Evolutionary conservation across 2,329 filamentous ascomycete genomes (phyloP).

Genomic region (Ophiostoma ips): DNA sequence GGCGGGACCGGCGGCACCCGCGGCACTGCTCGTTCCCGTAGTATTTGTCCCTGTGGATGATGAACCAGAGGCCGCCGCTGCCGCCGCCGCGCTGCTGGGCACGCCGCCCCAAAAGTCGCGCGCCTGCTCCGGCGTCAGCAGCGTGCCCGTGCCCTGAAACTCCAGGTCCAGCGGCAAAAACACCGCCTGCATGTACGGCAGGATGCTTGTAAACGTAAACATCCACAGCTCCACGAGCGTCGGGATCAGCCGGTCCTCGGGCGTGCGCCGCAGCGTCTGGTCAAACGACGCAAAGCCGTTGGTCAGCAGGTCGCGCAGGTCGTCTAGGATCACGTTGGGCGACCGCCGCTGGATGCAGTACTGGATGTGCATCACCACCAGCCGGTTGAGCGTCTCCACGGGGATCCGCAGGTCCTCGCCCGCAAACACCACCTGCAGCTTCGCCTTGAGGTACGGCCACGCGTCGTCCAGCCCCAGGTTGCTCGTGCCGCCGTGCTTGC

Average conservation of each 20-base stretch:
- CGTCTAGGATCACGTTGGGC: conserved; percentile 59
- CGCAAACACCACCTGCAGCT: conserved; percentile 65
- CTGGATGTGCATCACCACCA: conserved; percentile 67
- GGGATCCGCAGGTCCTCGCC: conserved; percentile 68
- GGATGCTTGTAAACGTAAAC: conserved; percentile 74
- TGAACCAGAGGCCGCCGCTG: no score
- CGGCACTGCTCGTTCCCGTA: no score
- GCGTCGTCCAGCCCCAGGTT: conserved; percentile 66
- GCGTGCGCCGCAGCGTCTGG: conserved; percentile 61
- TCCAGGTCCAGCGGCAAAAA: conserved; percentile 89
- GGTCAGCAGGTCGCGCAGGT: conserved; percentile 59
- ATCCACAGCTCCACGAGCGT: conserved; percentile 90
- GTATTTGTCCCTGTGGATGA: no score
- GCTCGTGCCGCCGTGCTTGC: conserved; percentile 51
- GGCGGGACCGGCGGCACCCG: neutral
- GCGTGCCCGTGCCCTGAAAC: conserved; percentile 68
- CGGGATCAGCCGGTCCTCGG: conserved; percentile 80
- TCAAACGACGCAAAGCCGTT: conserved; percentile 80
- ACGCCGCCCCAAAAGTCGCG: conserved; percentile 82
- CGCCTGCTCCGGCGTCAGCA: conserved; percentile 67
- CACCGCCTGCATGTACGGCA: conserved; percentile 90
- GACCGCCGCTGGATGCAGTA: conserved; percentile 62
- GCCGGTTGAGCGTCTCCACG: conserved; percentile 68
- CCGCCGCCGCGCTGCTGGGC: conserved; percentile 14
- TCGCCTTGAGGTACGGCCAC: conserved; percentile 67